phyloP scores from a whole-genome alignment of 2,329 filamentous ascomycete genomes.

The Simplicillium sp. region DNA sequence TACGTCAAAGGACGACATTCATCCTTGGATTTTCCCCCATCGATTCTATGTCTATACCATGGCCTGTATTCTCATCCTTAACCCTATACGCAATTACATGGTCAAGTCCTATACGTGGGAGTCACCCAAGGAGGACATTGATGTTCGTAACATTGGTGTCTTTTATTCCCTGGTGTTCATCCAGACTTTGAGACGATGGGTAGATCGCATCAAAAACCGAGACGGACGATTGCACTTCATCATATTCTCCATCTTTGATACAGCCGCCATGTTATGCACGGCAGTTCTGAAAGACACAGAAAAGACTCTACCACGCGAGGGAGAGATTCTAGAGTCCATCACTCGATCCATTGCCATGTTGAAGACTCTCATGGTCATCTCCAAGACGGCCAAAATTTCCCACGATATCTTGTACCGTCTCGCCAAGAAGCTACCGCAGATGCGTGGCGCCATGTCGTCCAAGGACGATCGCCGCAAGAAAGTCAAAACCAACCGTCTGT shows the following conservation, averaged over 20 bases:
- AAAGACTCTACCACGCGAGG: constrained; percentile 24
- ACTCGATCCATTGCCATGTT: constrained; percentile 21
- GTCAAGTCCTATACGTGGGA: constrained; percentile 21
- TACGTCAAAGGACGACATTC: constrained; percentile 24
- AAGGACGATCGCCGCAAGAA: constrained; percentile 3
- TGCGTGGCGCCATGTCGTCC: not conserved
- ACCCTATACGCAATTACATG: constrained; percentile 36
- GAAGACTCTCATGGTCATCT: constrained; percentile 18
- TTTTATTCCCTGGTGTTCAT: constrained; percentile 32
- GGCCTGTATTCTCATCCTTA: constrained; percentile 34
- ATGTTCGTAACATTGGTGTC: constrained; percentile 28
- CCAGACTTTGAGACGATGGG: constrained; percentile 26
- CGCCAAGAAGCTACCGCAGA: constrained; percentile 16
- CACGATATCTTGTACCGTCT: constrained; percentile 22
- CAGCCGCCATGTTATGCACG: constrained; percentile 37
- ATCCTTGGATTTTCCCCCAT: constrained; percentile 33
- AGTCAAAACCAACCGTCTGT: not conserved
- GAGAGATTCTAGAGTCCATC: constrained; percentile 28
- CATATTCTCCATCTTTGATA: constrained; percentile 42
- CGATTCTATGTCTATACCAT: constrained; percentile 34
- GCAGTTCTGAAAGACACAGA: constrained; percentile 37
- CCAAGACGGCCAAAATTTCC: constrained; percentile 23
- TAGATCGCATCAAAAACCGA: constrained; percentile 30
- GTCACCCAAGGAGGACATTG: constrained; percentile 18
- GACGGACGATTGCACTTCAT: constrained; percentile 41